phyloP scores from a whole-genome alignment of 441 rosid species.

The Gossypium schwendimanii region DNA sequence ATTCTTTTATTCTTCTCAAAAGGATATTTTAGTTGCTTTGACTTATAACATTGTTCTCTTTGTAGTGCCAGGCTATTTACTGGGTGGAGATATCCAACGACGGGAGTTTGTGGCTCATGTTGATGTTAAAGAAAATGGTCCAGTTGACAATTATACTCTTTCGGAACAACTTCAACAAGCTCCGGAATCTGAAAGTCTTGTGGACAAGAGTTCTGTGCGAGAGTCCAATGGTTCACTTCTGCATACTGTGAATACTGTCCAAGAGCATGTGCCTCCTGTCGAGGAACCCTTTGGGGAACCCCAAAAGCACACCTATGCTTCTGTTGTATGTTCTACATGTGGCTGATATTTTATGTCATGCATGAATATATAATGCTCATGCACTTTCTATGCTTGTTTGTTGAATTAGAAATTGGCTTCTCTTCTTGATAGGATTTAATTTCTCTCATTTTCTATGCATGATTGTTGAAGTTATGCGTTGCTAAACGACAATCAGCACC shows the following conservation, averaged over 20 bases:
- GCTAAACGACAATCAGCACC: slow-evolving; percentile 44
- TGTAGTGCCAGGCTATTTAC: slow-evolving; percentile 45
- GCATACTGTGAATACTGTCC: slow-evolving; percentile 19
- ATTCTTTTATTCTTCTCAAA: neutral
- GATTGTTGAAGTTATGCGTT: slow-evolving; percentile 37
- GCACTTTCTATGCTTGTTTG: neutral
- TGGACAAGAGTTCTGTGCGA: slow-evolving; percentile 26
- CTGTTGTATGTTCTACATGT: slow-evolving; percentile 44
- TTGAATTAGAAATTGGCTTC: neutral
- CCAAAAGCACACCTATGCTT: slow-evolving; percentile 63
- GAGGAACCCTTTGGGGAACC: slow-evolving; percentile 46
- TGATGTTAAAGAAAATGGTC: slow-evolving; percentile 42
- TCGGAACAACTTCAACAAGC: slow-evolving; percentile 38
- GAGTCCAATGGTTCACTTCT: slow-evolving; percentile 36
- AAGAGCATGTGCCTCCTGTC: slow-evolving; percentile 32
- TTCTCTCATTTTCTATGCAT: neutral
- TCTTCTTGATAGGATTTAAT: neutral
- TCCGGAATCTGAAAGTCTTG: slow-evolving; percentile 27
- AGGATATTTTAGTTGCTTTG: neutral
- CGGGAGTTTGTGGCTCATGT: slow-evolving; percentile 34
- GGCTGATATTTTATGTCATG: slow-evolving; percentile 5
- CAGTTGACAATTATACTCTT: slow-evolving; percentile 34
- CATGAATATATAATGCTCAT: neutral
- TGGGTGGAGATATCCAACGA: slow-evolving; percentile 38
- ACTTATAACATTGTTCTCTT: slow-evolving; percentile 10